phyloP scores from a whole-genome alignment of 2,329 filamentous ascomycete genomes.

The Ophiostoma fasciatum region DNA sequence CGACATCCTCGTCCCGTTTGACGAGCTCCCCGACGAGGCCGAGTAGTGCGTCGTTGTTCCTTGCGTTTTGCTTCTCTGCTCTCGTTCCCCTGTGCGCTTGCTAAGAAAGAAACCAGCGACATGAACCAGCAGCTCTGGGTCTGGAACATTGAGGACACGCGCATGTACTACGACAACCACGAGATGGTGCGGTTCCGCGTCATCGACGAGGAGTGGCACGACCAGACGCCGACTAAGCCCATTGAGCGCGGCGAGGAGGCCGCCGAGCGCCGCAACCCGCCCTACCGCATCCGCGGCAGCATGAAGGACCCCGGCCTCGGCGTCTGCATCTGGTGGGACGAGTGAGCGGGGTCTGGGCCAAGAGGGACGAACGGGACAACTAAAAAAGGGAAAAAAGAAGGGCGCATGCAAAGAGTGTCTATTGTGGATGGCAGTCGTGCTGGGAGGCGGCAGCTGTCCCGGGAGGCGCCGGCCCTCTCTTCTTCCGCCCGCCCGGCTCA shows the following conservation, averaged over 20 bases:
- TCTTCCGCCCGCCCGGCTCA: background rate
- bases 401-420: background rate
- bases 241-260: slow-evolving; percentile 45
- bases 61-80: background rate
- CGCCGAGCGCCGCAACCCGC: slow-evolving; percentile 43
- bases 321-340: slow-evolving; percentile 39
- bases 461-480: too few species aligned
- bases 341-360: too few species aligned
- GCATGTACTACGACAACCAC: slow-evolving; percentile 77
- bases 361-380: too few species aligned
- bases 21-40: slow-evolving; percentile 59
- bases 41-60: slow-evolving; percentile 46
- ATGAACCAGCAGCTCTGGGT: slow-evolving; percentile 68
- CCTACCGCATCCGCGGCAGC: slow-evolving; percentile 53
- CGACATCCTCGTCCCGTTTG: slow-evolving; percentile 68
- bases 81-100: too few species aligned
- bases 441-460: too few species aligned
- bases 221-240: slow-evolving; percentile 62
- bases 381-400: background rate
- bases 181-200: slow-evolving; percentile 81
- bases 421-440: too few species aligned
- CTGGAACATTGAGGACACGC: slow-evolving; percentile 60
- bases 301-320: slow-evolving; percentile 50
- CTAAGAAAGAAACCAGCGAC: too few species aligned
- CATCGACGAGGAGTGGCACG: slow-evolving; percentile 79